phyloP scores from a whole-genome alignment of 192 early-diverging fungal species.

The Pilaira anomala region DNA sequence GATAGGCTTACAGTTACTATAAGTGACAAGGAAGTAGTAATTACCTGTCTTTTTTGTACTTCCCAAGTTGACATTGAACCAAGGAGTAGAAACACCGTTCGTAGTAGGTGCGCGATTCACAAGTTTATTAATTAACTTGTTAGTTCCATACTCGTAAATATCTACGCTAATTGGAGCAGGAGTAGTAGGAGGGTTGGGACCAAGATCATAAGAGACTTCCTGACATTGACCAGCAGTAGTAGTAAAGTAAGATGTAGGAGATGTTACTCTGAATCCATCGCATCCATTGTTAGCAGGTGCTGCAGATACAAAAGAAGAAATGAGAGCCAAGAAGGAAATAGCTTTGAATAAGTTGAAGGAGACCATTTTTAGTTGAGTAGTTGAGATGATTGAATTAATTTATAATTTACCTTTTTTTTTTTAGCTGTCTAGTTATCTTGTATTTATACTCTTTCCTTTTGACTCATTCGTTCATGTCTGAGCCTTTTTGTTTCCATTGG shows the following conservation, averaged over 20 bases:
- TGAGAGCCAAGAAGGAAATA: no score
- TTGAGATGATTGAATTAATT: no score
- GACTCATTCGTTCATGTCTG: no score
- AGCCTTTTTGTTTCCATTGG: no score
- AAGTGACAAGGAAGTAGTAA: not conserved
- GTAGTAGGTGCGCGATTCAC: not conserved
- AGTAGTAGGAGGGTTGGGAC: no score
- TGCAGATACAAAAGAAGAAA: conserved; percentile 7
- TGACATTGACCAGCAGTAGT: conserved; percentile 4
- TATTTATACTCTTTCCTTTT: no score
- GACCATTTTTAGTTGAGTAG: no score
- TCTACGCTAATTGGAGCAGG: not conserved
- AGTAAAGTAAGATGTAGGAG: not conserved
- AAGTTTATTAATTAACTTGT: not conserved
- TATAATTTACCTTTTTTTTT: no score
- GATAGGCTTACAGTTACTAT: conserved; percentile 1
- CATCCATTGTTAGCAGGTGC: conserved; percentile 2
- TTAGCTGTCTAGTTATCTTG: no score
- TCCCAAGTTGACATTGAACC: conserved; percentile 9
- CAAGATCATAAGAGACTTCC: conserved; percentile 1
- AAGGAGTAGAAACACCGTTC: not conserved
- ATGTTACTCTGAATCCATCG: conserved; percentile 2
- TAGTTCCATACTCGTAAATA: not conserved
- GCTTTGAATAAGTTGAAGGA: no score
- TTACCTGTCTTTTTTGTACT: conserved; percentile 4